Evolutionary conservation across 371 early-diverging fungal genomes (phyloP).

Genomic region (Ecytonucleospora hepatopenaei): DNA sequence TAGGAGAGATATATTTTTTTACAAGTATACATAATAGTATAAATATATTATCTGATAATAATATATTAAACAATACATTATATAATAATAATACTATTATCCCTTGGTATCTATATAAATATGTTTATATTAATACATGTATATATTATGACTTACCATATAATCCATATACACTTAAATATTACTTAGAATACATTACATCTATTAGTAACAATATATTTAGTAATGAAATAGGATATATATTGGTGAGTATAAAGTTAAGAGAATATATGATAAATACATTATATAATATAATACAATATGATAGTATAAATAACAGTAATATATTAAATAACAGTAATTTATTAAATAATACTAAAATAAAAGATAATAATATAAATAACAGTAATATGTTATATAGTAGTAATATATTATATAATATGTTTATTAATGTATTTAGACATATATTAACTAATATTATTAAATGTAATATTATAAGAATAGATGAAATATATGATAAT

Average conservation of each 20-base stretch:
- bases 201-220: not conserved
- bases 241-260: not conserved
- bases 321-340: too few species aligned
- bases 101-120: not conserved
- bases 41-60: too few species aligned
- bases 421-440: too few species aligned
- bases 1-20: not conserved
- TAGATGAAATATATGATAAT: too few species aligned
- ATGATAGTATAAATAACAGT: not conserved
- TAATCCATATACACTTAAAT: not conserved
- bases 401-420: too few species aligned
- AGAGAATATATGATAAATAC: not conserved
- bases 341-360: too few species aligned
- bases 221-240: not conserved
- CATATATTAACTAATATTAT: too few species aligned
- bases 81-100: too few species aligned
- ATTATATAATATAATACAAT: not conserved
- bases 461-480: too few species aligned
- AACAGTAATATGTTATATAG: too few species aligned
- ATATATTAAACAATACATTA: too few species aligned
- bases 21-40: not conserved
- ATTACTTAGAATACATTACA: slow-evolving; percentile 1
- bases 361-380: too few species aligned
- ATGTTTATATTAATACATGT: not conserved
- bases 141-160: slow-evolving; percentile 1